A percentile compares a stretch with the other conserved stretches of the same genome.
phyloP scores from a whole-genome alignment of 2,329 filamentous ascomycete species.

The Fusarium longipes region DNA sequence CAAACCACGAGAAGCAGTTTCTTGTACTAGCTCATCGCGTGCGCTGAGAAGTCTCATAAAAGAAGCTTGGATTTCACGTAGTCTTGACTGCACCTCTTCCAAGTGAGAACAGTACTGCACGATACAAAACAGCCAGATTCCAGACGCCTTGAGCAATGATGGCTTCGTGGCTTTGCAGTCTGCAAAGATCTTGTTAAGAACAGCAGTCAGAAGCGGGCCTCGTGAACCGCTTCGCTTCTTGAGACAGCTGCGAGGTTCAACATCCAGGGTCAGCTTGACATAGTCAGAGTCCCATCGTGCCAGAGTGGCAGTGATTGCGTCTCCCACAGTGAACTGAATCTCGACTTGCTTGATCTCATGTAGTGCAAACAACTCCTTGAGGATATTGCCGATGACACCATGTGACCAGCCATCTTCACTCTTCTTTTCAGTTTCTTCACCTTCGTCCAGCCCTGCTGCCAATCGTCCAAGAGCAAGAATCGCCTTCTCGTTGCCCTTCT shows the following conservation, averaged over 20 bases:
- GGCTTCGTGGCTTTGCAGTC: slow-evolving; percentile 90
- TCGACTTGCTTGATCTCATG: slow-evolving; percentile 89
- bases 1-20: slow-evolving; percentile 90
- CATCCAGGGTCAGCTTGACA: slow-evolving; percentile 78
- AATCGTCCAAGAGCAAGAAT: slow-evolving; percentile 85
- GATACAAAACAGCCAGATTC: slow-evolving; percentile 93
- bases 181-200: slow-evolving; percentile 78
- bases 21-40: slow-evolving; percentile 93
- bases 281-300: slow-evolving; percentile 86
- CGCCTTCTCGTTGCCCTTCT: slow-evolving; percentile 83
- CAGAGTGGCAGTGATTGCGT: slow-evolving; percentile 82
- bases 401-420: slow-evolving; percentile 49
- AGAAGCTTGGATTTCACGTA: slow-evolving; percentile 83
- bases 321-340: slow-evolving; percentile 89
- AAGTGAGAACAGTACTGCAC: slow-evolving; percentile 90
- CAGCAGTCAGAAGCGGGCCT: slow-evolving; percentile 58
- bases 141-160: slow-evolving; percentile 87
- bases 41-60: slow-evolving; percentile 91
- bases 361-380: slow-evolving; percentile 77
- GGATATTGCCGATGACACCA: slow-evolving; percentile 63
- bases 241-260: slow-evolving; percentile 63
- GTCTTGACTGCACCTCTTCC: slow-evolving; percentile 75
- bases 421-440: slow-evolving; percentile 28
- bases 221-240: slow-evolving; percentile 54
- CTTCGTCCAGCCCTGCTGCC: slow-evolving; percentile 68